Percentiles rank a stretch among this genome's conserved stretches.
Evolutionary conservation across 2,329 filamentous ascomycete genomes (phyloP).

Genomic region (Fusarium tjaetaba): DNA sequence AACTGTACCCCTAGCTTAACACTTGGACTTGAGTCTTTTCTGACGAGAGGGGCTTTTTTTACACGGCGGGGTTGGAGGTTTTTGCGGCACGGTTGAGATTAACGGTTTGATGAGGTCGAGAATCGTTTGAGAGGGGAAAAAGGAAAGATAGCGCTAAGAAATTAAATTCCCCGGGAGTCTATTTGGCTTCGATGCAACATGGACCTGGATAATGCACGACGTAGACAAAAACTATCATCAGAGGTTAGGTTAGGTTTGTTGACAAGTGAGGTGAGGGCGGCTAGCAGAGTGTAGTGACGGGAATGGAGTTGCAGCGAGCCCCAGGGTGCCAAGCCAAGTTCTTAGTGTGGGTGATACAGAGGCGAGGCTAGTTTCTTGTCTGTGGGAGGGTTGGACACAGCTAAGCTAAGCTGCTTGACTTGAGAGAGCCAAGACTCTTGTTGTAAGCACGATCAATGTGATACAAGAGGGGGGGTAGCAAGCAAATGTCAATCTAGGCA

Average conservation of each 20-base stretch:
- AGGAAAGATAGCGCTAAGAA: constrained; percentile 22
- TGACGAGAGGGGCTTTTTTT: background rate
- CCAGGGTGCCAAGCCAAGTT: background rate
- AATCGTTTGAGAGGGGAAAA: background rate
- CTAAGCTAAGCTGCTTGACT: background rate
- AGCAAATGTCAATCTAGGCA: background rate
- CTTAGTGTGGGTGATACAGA: constrained; percentile 33
- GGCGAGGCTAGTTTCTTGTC: constrained; percentile 1
- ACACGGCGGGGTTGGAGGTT: background rate
- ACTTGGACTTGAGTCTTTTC: constrained; percentile 4
- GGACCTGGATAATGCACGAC: constrained; percentile 2
- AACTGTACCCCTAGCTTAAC: constrained; percentile 8
- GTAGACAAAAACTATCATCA: background rate
- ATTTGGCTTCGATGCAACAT: constrained; percentile 21
- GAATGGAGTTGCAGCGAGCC: background rate
- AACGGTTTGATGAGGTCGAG: background rate
- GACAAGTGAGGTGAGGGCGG: constrained; percentile 4
- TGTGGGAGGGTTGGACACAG: background rate
- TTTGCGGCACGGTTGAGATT: background rate
- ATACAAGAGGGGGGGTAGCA: constrained; percentile 16
- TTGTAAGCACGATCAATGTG: constrained; percentile 14
- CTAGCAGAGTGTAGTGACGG: constrained; percentile 33
- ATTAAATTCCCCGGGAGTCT: constrained; percentile 30
- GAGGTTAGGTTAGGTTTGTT: background rate
- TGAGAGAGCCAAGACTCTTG: background rate